phyloP scores from a whole-genome alignment of 202 grass and related monocot genomes.

The Eragrostis tef region DNA sequence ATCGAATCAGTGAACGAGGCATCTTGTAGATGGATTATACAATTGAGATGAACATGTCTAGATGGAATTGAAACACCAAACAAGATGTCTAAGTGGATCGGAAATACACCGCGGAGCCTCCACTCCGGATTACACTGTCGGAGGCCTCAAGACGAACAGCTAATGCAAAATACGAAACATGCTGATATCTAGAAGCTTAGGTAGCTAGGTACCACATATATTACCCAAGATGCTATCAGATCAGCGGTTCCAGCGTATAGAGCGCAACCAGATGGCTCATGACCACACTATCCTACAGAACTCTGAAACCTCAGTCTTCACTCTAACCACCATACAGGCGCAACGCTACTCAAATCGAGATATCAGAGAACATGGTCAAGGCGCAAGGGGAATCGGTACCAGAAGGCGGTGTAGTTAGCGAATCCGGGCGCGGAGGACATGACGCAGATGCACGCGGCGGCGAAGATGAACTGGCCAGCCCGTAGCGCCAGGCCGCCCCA shows the following conservation, averaged over 20 bases:
- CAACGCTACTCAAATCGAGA: not conserved
- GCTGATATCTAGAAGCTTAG: not conserved
- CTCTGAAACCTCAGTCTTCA: not conserved
- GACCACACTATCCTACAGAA: not conserved
- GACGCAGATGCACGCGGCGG: conserved; percentile 72
- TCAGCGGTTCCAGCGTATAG: not conserved
- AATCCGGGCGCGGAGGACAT: conserved; percentile 79
- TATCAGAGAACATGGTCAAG: not conserved
- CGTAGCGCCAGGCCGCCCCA: conserved; percentile 78
- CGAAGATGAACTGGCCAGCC: conserved; percentile 73
- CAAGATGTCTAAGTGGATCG: no score
- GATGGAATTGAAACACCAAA: not conserved
- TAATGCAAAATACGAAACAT: conserved; percentile 6
- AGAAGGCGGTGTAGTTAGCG: conserved; percentile 95
- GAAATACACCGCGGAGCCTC: not conserved
- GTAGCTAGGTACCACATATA: not conserved
- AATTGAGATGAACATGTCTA: not conserved
- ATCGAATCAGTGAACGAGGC: not conserved
- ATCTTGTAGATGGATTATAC: not conserved
- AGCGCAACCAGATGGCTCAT: not conserved
- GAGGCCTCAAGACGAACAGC: not conserved
- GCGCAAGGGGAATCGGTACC: conserved; percentile 35
- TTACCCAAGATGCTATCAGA: not conserved
- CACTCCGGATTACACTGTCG: not conserved
- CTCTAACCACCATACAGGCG: not conserved